phyloP scores from a whole-genome alignment of 257 asterid species.

The Gentiana macrophylla region DNA sequence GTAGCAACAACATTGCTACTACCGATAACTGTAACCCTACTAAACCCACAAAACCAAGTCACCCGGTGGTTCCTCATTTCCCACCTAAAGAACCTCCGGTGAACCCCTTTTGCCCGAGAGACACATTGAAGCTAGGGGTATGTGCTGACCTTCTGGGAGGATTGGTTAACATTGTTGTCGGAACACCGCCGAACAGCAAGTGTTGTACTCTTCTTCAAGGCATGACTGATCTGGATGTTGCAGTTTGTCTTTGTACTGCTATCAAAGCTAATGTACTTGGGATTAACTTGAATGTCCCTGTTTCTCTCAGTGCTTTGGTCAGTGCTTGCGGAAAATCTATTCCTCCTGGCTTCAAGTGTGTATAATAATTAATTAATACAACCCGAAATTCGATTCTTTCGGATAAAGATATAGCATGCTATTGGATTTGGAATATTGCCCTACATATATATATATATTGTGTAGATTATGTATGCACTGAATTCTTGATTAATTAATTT shows the following conservation, averaged over 20 bases:
- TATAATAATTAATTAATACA: conserved; percentile 4
- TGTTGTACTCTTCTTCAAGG: conserved; percentile 69
- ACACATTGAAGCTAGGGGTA: conserved; percentile 63
- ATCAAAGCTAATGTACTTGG: conserved; percentile 72
- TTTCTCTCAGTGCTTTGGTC: conserved; percentile 43
- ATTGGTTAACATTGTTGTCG: conserved; percentile 32
- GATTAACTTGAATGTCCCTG: conserved; percentile 60
- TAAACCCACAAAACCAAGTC: conserved; percentile 14
- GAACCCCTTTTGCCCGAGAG: conserved; percentile 62
- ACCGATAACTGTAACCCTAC: conserved; percentile 30
- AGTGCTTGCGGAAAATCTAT: conserved; percentile 53
- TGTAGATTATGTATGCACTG: too few relatives aligned
- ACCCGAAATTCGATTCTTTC: background rate
- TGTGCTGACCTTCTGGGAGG: conserved; percentile 72
- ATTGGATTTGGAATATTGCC: background rate
- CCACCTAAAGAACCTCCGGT: conserved; percentile 40
- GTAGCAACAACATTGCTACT: conserved; percentile 14
- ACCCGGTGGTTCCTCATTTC: background rate
- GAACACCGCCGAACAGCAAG: conserved; percentile 41
- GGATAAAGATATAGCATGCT: background rate
- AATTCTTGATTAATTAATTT: background rate
- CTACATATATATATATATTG: too few relatives aligned
- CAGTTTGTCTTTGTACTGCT: conserved; percentile 83
- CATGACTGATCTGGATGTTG: conserved; percentile 66
- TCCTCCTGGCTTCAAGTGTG: conserved; percentile 68